phyloP scores from a whole-genome alignment of 129 eudicot species.

The Flaveria trinervia region DNA sequence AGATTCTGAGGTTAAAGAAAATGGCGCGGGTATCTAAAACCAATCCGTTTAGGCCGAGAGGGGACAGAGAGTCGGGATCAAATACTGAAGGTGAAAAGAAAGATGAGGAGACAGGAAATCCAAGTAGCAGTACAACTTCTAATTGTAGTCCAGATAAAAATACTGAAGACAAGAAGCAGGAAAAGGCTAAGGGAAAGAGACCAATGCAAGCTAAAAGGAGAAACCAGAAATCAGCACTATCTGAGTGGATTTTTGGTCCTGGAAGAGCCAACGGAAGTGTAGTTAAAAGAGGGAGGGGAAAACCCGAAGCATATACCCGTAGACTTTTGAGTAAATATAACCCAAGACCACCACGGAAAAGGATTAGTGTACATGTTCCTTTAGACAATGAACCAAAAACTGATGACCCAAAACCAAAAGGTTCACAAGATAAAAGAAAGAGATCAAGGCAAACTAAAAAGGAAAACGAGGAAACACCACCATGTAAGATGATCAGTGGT shows the following conservation, averaged over 20 bases:
- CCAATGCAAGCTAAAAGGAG: neutral
- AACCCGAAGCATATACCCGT: neutral
- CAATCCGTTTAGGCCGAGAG: neutral
- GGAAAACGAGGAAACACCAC: neutral
- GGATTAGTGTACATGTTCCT: neutral
- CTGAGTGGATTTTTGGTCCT: neutral
- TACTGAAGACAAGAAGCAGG: neutral
- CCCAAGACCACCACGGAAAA: neutral
- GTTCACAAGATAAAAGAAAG: neutral
- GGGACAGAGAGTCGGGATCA: neutral
- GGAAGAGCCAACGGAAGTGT: neutral
- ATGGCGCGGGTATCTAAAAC: conserved; percentile 18
- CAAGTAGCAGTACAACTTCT: neutral
- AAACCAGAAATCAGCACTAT: neutral
- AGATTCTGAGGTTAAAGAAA: neutral
- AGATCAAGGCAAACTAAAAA: neutral
- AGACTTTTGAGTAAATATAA: neutral
- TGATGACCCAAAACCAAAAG: neutral
- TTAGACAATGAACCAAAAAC: neutral
- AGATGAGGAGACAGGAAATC: conserved; percentile 5
- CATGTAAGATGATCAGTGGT: neutral
- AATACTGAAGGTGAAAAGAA: conserved; percentile 2
- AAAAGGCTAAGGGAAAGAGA: neutral
- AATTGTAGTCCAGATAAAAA: neutral
- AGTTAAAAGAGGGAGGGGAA: neutral